Conservation (phyloP, 805 yeast species). For the Candida qinlingensis region DNA sequence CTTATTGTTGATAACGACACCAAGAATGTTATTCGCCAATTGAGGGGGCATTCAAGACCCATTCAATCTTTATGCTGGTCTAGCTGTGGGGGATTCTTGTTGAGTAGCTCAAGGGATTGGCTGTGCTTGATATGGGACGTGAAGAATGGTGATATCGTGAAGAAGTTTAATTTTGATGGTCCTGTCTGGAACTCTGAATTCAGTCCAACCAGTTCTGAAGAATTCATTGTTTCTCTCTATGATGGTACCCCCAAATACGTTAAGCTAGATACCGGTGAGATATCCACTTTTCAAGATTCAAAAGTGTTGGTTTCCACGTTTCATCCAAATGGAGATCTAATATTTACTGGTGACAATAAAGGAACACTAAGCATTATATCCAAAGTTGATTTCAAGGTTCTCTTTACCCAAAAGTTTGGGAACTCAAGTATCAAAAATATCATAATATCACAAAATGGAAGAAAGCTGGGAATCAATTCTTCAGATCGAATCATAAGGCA, state of each 20-base stretch:
- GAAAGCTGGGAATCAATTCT: slow-evolving; percentile 66
- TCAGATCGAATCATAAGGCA: slow-evolving; percentile 75
- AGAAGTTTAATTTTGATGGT: slow-evolving; percentile 50
- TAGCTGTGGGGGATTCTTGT: slow-evolving; percentile 56
- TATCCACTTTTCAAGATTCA: slow-evolving; percentile 17
- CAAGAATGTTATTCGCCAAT: slow-evolving; percentile 45
- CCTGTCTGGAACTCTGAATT: slow-evolving; percentile 69
- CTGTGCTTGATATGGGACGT: slow-evolving; percentile 78
- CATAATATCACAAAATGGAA: slow-evolving; percentile 50
- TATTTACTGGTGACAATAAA: slow-evolving; percentile 74
- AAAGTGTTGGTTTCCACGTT: slow-evolving; percentile 33
- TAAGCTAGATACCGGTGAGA: slow-evolving; percentile 25
- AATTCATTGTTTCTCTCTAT: slow-evolving; percentile 57
- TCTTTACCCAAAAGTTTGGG: slow-evolving; percentile 53
- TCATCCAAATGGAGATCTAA: slow-evolving; percentile 46
- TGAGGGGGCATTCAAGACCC: slow-evolving; percentile 65
- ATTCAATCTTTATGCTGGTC: slow-evolving; percentile 79
- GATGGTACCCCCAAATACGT: slow-evolving; percentile 59
- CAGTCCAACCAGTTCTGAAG: slow-evolving; percentile 41
- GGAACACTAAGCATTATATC: slow-evolving; percentile 62
- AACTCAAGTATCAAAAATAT: slow-evolving; percentile 68
- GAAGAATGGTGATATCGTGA: slow-evolving; percentile 32
- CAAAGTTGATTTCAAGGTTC: slow-evolving; percentile 24
- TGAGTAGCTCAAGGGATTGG: slow-evolving; percentile 82
- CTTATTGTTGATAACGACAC: slow-evolving; percentile 73